These are phyloP conservation scores for Puccinia horiana DNA, from an alignment of 1,284 basidiomycete genomes.

Conservation along the genomic window DNA sequence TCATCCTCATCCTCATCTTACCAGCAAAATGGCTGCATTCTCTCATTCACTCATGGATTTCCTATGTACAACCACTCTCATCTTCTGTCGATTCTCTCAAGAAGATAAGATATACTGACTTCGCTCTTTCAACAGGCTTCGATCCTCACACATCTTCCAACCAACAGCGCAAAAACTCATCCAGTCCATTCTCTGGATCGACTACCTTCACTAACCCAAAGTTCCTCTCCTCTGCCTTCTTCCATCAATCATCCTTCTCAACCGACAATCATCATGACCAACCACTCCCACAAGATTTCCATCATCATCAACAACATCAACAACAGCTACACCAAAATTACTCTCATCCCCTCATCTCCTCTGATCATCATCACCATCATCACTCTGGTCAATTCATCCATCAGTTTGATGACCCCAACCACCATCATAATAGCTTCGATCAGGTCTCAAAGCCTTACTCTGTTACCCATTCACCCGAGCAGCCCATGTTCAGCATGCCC, in stretches of 20 bases:
- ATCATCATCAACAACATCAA: not conserved
- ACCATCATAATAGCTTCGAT: conserved; percentile 53
- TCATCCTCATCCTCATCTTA: no score
- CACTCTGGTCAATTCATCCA: not conserved
- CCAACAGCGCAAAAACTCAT: not conserved
- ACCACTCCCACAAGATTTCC: not conserved
- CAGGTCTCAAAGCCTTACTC: conserved; percentile 54
- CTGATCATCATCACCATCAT: not conserved
- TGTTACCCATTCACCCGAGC: conserved; percentile 50
- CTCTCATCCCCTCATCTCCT: not conserved
- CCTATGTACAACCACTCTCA: not conserved
- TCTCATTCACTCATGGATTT: conserved; percentile 1
- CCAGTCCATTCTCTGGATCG: not conserved
- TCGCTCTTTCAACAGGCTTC: not conserved
- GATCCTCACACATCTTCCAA: not conserved
- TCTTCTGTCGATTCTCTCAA: not conserved
- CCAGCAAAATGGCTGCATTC: conserved; percentile 17
- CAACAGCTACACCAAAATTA: not conserved
- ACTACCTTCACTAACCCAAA: not conserved
- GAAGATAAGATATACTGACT: not conserved
- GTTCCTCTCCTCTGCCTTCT: not conserved
- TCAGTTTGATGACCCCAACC: not conserved
- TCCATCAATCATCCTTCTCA: not conserved
- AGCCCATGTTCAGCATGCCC: conserved; percentile 50
- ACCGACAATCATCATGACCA: not conserved